Evolutionary conservation across 2,329 filamentous ascomycete genomes (phyloP).

Genomic region (Colletotrichum euphorbiae): DNA sequence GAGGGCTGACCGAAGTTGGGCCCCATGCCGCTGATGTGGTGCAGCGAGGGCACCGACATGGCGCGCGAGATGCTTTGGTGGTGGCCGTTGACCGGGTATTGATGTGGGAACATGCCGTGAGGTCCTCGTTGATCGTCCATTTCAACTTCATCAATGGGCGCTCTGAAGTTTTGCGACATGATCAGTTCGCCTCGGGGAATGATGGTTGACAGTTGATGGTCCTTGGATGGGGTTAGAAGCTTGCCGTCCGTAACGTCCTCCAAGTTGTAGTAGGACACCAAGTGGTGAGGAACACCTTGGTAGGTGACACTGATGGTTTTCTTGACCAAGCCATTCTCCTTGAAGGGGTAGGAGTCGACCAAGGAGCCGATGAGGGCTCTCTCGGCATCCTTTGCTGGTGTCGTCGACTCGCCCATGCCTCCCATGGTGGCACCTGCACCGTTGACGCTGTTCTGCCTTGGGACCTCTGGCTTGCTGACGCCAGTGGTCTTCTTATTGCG

Average conservation of each 20-base stretch:
- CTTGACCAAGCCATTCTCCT: constrained; percentile 84
- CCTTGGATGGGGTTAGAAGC: constrained; percentile 68
- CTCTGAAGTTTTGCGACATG: constrained; percentile 73
- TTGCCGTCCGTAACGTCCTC: constrained; percentile 77
- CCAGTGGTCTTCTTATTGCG: constrained; percentile 62
- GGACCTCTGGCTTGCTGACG: constrained; percentile 49
- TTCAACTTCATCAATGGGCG: constrained; percentile 72
- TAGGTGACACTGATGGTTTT: constrained; percentile 89
- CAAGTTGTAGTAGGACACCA: constrained; percentile 90
- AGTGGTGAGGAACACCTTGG: constrained; percentile 80
- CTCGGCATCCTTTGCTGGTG: constrained; percentile 35
- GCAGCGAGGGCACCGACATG: constrained; percentile 37
- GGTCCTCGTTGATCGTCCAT: constrained; percentile 40
- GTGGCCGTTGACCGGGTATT: constrained; percentile 26
- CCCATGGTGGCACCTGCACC: constrained; percentile 13
- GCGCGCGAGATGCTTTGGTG: constrained; percentile 45
- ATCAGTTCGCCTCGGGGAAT: constrained; percentile 69
- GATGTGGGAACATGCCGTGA: constrained; percentile 23
- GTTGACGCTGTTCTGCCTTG: constrained; percentile 41
- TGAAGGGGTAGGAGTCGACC: constrained; percentile 91
- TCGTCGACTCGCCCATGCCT: constrained; percentile 29
- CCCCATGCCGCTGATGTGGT: constrained; percentile 30
- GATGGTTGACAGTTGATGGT: constrained; percentile 59
- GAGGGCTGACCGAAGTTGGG: constrained; percentile 21
- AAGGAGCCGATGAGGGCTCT: constrained; percentile 65